phyloP scores from a whole-genome alignment of 352 stramenopile species.

The Pythium guiyangense region DNA sequence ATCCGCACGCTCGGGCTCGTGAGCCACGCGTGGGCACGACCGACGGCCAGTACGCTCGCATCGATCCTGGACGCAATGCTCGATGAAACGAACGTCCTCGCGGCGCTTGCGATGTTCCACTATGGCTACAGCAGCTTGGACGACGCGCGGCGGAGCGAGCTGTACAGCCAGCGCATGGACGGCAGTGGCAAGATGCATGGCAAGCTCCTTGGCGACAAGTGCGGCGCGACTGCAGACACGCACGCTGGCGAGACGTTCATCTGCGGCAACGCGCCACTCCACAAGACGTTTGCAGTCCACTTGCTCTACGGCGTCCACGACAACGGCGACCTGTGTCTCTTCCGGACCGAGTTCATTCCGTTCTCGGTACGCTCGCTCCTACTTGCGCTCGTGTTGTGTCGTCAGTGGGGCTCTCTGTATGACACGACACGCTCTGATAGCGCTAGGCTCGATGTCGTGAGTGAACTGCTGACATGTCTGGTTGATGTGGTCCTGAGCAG shows the following conservation, averaged over 20 bases:
- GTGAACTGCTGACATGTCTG: neutral
- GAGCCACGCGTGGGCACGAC: conserved; percentile 21
- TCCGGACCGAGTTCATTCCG: conserved; percentile 55
- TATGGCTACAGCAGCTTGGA: conserved; percentile 59
- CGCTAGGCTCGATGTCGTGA: neutral
- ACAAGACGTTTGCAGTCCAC: conserved; percentile 64
- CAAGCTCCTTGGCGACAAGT: conserved; percentile 54
- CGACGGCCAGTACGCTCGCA: conserved; percentile 5
- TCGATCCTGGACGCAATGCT: conserved; percentile 50
- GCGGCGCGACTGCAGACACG: conserved; percentile 49
- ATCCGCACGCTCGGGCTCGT: conserved; percentile 29
- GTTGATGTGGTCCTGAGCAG: conserved; percentile 16
- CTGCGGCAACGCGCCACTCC: conserved; percentile 44
- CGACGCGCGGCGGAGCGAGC: conserved; percentile 45
- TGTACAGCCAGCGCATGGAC: conserved; percentile 68
- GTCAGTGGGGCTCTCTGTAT: neutral
- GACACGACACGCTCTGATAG: neutral
- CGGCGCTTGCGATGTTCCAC: conserved; percentile 66
- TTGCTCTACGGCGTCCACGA: conserved; percentile 57
- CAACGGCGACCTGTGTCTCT: conserved; percentile 73
- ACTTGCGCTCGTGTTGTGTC: neutral
- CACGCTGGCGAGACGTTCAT: conserved; percentile 64
- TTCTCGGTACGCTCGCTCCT: conserved; percentile 49
- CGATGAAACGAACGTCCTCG: conserved; percentile 63
- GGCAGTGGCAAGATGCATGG: conserved; percentile 51